Conservation (phyloP, 2,329 filamentous ascomycete genomes). For the Capronia americana region DNA sequence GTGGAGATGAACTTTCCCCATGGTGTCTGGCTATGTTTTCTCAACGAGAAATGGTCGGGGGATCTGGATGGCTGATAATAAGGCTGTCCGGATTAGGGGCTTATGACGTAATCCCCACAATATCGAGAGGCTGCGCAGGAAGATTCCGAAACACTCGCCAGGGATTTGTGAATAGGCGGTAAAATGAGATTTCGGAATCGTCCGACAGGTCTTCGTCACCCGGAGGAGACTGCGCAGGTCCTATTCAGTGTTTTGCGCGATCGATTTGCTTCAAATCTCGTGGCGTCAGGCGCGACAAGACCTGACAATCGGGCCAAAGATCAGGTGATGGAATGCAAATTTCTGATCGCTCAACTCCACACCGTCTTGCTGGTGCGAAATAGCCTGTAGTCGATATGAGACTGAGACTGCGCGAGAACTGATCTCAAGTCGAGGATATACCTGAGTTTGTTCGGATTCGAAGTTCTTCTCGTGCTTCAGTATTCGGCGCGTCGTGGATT, state of each 20-base stretch:
- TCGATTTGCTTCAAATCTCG: neutral
- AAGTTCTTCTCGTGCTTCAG: too few species aligned
- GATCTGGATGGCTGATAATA: neutral
- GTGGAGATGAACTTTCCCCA: constrained; percentile 29
- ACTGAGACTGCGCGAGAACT: too few species aligned
- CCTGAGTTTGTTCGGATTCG: too few species aligned
- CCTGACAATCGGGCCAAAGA: too few species aligned
- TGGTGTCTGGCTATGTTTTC: neutral
- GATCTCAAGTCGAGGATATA: too few species aligned
- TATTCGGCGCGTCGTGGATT: too few species aligned
- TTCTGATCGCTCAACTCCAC: too few species aligned
- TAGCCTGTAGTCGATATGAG: too few species aligned
- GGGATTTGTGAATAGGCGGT: neutral
- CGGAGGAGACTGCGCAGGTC: neutral
- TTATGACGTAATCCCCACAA: neutral
- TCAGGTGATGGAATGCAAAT: too few species aligned
- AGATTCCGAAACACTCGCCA: neutral
- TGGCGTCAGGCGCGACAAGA: too few species aligned
- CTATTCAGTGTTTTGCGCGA: neutral
- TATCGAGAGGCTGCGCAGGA: neutral
- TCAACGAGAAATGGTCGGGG: neutral
- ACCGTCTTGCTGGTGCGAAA: too few species aligned
- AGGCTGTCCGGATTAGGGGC: neutral
- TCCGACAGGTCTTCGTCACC: neutral
- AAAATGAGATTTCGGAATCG: neutral